A percentile compares a stretch with the other conserved stretches of the same genome.
These are phyloP conservation scores for Dictyostelium intermedium DNA, from an alignment of 78 protist species.

Conservation along the genomic window DNA sequence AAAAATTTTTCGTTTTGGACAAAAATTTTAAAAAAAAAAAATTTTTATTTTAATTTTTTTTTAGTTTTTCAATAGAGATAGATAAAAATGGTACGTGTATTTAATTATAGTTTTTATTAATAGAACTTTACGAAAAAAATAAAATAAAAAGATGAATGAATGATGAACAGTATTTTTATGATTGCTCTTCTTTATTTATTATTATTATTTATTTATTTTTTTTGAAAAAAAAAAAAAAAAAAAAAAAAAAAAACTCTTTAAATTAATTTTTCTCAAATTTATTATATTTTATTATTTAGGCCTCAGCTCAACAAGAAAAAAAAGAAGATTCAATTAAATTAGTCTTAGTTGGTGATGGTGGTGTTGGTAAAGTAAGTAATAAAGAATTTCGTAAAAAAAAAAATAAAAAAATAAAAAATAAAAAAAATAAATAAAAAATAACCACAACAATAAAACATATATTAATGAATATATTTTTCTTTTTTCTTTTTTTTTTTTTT, in stretches of 20 bases:
- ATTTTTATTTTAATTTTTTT: neutral
- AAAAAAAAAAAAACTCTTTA: no score
- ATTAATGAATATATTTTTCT: no score
- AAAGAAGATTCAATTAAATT: conserved; percentile 38
- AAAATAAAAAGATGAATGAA: no score
- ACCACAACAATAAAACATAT: no score
- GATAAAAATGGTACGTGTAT: neutral
- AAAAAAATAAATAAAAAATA: neutral
- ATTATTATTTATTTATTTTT: neutral
- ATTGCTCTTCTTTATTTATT: neutral
- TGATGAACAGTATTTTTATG: no score
- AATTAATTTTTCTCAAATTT: neutral
- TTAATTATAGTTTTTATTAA: neutral
- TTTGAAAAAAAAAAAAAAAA: no score
- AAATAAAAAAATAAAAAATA: neutral
- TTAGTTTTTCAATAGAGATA: neutral
- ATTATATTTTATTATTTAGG: neutral
- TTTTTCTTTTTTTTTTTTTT: neutral
- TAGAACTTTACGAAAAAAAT: neutral
- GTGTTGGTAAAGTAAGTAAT: conserved; percentile 75
- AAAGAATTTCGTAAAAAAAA: neutral
- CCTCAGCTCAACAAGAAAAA: neutral
- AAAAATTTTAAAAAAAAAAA: neutral
- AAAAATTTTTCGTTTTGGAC: no score
- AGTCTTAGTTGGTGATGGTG: conserved; percentile 87